Evolutionary conservation across 2,329 filamentous ascomycete genomes (phyloP).

Genomic region (Botrytis byssoidea): DNA sequence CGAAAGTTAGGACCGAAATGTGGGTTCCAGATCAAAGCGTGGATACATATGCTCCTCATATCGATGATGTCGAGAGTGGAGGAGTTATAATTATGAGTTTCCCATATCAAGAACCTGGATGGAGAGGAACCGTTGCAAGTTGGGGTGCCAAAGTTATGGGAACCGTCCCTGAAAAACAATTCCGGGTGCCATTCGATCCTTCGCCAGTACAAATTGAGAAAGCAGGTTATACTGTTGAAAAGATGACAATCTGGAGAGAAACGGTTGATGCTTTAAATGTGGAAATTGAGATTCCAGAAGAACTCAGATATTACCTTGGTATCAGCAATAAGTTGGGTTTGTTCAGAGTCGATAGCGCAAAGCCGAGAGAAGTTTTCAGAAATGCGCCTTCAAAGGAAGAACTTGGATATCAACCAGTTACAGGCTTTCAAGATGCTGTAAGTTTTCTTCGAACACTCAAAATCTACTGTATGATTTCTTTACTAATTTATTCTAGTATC

Average conservation of each 20-base stretch:
- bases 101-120: slow-evolving; percentile 54
- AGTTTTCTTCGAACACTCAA: slow-evolving; percentile 35
- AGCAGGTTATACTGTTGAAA: slow-evolving; percentile 57
- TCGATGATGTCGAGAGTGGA: slow-evolving; percentile 51
- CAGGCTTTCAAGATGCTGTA: slow-evolving; percentile 70
- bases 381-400: slow-evolving; percentile 58
- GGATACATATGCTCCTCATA: slow-evolving; percentile 48
- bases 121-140: slow-evolving; percentile 47
- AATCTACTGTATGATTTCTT: neutral
- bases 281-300: slow-evolving; percentile 56
- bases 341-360: slow-evolving; percentile 63
- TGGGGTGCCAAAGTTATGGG: slow-evolving; percentile 51
- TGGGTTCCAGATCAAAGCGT: slow-evolving; percentile 67
- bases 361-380: slow-evolving; percentile 57
- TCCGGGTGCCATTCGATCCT: slow-evolving; percentile 66
- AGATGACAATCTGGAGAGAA: slow-evolving; percentile 67
- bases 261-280: slow-evolving; percentile 55
- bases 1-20: slow-evolving; percentile 64
- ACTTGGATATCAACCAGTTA: slow-evolving; percentile 62
- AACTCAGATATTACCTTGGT: slow-evolving; percentile 65
- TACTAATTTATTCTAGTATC: slow-evolving; percentile 53
- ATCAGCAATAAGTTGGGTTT: slow-evolving; percentile 64
- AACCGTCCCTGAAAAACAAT: slow-evolving; percentile 58
- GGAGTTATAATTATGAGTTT: slow-evolving; percentile 67
- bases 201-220: slow-evolving; percentile 54